Evolutionary conservation across 352 stramenopile species (phyloP), one percentile per base, ranked within the genome.

Genomic region (Globisporangium parvum): DNA sequence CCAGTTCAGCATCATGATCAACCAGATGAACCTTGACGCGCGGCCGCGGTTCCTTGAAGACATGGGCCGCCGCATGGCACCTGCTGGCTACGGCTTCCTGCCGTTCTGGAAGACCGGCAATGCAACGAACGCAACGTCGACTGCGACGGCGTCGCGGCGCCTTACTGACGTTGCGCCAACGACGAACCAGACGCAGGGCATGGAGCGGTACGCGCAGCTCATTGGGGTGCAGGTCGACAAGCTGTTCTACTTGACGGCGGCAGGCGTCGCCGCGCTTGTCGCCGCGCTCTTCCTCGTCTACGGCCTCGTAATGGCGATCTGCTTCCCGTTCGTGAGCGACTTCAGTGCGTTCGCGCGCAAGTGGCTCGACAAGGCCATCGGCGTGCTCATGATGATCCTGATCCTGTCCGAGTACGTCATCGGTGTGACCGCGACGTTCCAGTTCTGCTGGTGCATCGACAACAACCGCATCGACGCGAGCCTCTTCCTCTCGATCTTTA

Each of bases 381-480:
- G 80, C 21, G 79, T 82, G 55, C 63, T 90, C 24, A 88, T 93
- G 77, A 87, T 91, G 73, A 74, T 95, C 23, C 59, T 89, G 14
- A 91, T 95, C 50, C 67, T 93, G 31, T 89, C 76, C 42, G 73
- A 93, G 69, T 95, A 95, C 65, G 81, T 86, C 6, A 77, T 95
- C 12, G 80, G 82, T 23, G 80, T 85, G 18, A 91, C 81, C 4
- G 82, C 69, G 23, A 90, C 80, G 62, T 95, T 90, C 73, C 77
- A 93, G 66, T 91, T 95, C 66, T 93, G 80, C 60, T 91, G 79
- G 62, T 80, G 74, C 56, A 79, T 92, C 51, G 73, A 93, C 63
- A 60, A 83, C 55, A 57, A 75, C 55, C 55, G 61, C 10, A 61
- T 86, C 8, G 81, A 88, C 35, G 49, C 74, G 24, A 84, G 77